A percentile compares a stretch with the other conserved stretches of the same genome.
phyloP scores from a whole-genome alignment of 257 asterid genomes.

The Thymus quinquecostatus region DNA sequence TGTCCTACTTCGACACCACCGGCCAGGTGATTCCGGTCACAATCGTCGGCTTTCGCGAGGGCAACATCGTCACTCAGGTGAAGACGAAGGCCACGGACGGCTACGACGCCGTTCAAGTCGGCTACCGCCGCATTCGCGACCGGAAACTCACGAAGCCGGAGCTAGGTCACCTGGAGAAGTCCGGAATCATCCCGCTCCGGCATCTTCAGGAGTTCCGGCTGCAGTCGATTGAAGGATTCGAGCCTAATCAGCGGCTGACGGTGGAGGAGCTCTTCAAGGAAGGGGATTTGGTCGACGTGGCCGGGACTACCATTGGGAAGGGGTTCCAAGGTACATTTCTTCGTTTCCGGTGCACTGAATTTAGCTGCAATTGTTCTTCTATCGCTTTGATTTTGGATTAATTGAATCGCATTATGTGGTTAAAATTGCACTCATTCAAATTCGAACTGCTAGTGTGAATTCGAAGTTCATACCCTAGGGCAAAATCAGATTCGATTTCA shows the following conservation, averaged over 20 bases:
- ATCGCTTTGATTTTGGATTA: neutral
- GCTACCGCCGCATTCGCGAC: constrained; percentile 84
- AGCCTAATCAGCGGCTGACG: constrained; percentile 66
- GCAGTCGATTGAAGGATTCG: constrained; percentile 67
- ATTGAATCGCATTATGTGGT: too few species aligned
- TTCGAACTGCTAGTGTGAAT: neutral
- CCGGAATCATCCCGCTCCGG: constrained; percentile 83
- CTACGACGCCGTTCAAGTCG: constrained; percentile 85
- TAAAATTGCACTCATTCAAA: neutral
- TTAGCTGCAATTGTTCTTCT: neutral
- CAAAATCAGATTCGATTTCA: neutral
- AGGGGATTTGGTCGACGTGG: constrained; percentile 90
- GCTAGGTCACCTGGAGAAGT: constrained; percentile 84
- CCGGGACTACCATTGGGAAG: constrained; percentile 89
- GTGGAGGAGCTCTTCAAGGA: constrained; percentile 71
- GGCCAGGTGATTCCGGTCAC: constrained; percentile 92
- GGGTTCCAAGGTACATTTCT: constrained; percentile 84
- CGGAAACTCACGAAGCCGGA: constrained; percentile 89
- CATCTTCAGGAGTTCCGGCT: constrained; percentile 92
- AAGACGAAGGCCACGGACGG: constrained; percentile 87
- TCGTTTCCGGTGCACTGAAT: neutral
- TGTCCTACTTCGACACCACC: constrained; percentile 71
- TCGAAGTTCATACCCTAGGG: neutral
- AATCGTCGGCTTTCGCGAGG: constrained; percentile 89
- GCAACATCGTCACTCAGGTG: constrained; percentile 89